Evolutionary conservation across 2,329 filamentous ascomycete genomes (phyloP), one percentile per base, ranked within the genome.

Genomic region (Nothophoma quercina): DNA sequence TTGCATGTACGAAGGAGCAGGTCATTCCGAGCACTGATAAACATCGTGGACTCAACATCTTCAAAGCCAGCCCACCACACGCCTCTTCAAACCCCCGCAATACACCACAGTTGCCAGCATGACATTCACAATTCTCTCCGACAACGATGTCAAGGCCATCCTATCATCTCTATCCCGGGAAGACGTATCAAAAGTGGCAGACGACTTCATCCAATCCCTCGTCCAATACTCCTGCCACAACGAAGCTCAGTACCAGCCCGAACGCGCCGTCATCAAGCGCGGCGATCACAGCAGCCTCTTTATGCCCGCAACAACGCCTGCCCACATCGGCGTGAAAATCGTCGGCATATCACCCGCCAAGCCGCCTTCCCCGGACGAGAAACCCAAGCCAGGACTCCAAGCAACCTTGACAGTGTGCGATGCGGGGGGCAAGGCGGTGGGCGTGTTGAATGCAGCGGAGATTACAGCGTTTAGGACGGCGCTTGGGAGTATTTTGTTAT

Each of bases 391-490:
- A 6, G 57, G 71, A 30, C 83, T 88, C 12, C 85, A 83, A 2
- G 88, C 89, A 15, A 85, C 88, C 7, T 79, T 93, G 42, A 89
- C 88, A 22, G 78, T 93, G 7, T 67, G 63, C 45, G 53, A 62
- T 13, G 38, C 51, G 2, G 16, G 29, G 2, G 90, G 90, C 33
- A 74, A 78, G 9, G 82, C 89, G 0, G 73, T 84, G 5, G 90
- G 88, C 4, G 81, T 93, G 49, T 76, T 95, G 29, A 88, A 91
- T 63, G 89, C 90, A 13, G 83, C 84, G 53, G 86, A 89, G 36
- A 77, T 93, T 25, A 95, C 91, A 0, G 90, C 88, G 3, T 95
- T 93, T 73, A 86, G 91, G 55, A 95, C 91, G 0, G 88, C 90
- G 0, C 78, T 93, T 9, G 85, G 85, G 1, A 88, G 88, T 4